Base-by-base conservation (phyloP, 1,139 yeast species). In the Candida sanyaensis region DNA sequence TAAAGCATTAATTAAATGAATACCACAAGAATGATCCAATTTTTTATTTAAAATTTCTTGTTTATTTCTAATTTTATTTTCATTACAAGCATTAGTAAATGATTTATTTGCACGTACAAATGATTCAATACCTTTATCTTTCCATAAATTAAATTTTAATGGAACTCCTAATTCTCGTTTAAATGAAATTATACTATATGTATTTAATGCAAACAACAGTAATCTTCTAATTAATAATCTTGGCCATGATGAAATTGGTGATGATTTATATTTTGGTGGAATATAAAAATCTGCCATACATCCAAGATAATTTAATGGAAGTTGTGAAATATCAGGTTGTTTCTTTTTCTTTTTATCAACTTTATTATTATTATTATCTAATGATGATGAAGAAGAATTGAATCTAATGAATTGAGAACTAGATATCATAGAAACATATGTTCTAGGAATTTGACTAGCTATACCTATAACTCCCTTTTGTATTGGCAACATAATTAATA, bases 281-380 rank as follows among this genome's bases (percentile, higher is more conserved):
- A 74, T 58, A 53, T 75, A 75, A 55, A 70, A 73, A 54, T 74
- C 78, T 10, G 77, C 73, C 60, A 75, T 64, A 8, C 73, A 76
- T 3, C 76, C 77, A 42, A 75, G 65, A 49, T 62, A 63, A 47
- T 69, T 66, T 45, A 75, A 57, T 26, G 80, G 80, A 38, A 75
- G 64, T 49, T 67, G 71, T 12, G 74, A 56, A 43, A 73, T 67
- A 51, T 71, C 75, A 5, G 66, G 65, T 6, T 50, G 46, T 17
- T 47, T 54, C 47, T 57, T 58, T 40, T 57, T 60, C 51, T 57
- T 62, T 41, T 52, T 9, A n/a, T 26, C 21, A 21, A 13, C 31
- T 30, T 6, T 32, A 29, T 11, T 41, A 17, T 9, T 17, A 11
- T 23, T 34, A 29, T 13, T 27, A 10, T 13, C 11, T 21, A 26